These are phyloP conservation scores for Verticillium nubilum DNA, from an alignment of 2,329 filamentous ascomycete species.

Conservation along the genomic window DNA sequence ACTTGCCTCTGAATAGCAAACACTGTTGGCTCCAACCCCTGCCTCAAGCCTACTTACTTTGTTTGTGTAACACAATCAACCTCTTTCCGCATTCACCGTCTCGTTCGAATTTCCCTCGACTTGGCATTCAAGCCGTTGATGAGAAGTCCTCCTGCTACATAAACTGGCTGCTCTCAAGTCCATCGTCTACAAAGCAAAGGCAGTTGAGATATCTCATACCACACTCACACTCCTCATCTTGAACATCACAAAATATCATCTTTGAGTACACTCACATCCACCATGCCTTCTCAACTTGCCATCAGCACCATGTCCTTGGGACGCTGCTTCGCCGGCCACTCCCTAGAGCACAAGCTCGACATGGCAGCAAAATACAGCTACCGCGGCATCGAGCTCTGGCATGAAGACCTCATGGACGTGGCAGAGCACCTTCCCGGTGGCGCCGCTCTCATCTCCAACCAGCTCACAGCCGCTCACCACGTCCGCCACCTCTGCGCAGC, in stretches of 20 bases:
- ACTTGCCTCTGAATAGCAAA: not conserved
- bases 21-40: not conserved
- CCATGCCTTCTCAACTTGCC: slow-evolving; percentile 53
- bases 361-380: slow-evolving; percentile 61
- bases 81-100: not conserved
- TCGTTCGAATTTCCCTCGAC: not conserved
- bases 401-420: slow-evolving; percentile 66
- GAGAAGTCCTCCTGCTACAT: not conserved
- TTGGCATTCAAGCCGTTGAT: not conserved
- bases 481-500: slow-evolving; percentile 53
- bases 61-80: not conserved
- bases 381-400: slow-evolving; percentile 69
- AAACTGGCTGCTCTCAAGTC: too few relatives aligned
- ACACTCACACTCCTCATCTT: not conserved
- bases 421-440: slow-evolving; percentile 39
- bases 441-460: slow-evolving; percentile 30
- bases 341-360: slow-evolving; percentile 60
- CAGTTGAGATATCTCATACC: not conserved
- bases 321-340: slow-evolving; percentile 62
- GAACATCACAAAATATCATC: not conserved
- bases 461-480: slow-evolving; percentile 51
- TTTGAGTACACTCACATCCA: slow-evolving; percentile 7
- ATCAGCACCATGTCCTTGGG: slow-evolving; percentile 77
- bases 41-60: not conserved
- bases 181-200: not conserved